A percentile compares a stretch with the other conserved stretches of the same genome.
phyloP scores from a whole-genome alignment of 352 stramenopile species.

The Bremia lactucae region DNA sequence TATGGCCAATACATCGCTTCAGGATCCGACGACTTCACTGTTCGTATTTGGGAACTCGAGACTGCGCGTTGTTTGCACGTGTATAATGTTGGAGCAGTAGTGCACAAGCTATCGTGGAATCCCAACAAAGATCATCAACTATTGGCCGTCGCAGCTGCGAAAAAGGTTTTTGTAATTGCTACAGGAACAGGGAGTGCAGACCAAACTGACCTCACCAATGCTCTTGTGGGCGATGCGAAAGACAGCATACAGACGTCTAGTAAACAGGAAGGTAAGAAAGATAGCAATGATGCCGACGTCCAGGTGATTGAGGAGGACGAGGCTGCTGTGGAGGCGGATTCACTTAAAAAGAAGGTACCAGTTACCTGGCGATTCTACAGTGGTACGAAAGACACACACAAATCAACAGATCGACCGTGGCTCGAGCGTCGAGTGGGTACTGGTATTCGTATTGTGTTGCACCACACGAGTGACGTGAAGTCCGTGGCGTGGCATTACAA shows the following conservation, averaged over 20 bases:
- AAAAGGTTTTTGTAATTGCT: slow-evolving; percentile 88
- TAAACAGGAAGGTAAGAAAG: slow-evolving; percentile 26
- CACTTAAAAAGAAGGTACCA: slow-evolving; percentile 83
- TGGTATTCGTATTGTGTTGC: slow-evolving; percentile 74
- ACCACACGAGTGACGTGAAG: slow-evolving; percentile 86
- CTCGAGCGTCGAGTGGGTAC: slow-evolving; percentile 71
- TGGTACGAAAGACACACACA: slow-evolving; percentile 73
- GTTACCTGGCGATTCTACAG: slow-evolving; percentile 87
- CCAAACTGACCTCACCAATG: slow-evolving; percentile 91
- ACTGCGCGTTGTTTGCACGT: slow-evolving; percentile 88
- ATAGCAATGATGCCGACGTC: slow-evolving; percentile 25
- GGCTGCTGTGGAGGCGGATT: slow-evolving; percentile 53
- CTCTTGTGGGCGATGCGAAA: slow-evolving; percentile 83
- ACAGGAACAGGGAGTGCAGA: slow-evolving; percentile 90
- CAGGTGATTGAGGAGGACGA: slow-evolving; percentile 67
- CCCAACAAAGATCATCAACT: slow-evolving; percentile 93
- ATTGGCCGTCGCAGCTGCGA: slow-evolving; percentile 86
- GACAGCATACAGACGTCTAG: slow-evolving; percentile 45
- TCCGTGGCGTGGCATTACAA: slow-evolving; percentile 96
- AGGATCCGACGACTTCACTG: slow-evolving; percentile 91
- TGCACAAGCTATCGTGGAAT: slow-evolving; percentile 94
- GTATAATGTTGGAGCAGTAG: slow-evolving; percentile 86
- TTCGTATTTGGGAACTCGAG: slow-evolving; percentile 95
- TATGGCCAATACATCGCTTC: slow-evolving; percentile 96
- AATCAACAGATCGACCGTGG: slow-evolving; percentile 44